A percentile compares a stretch with the other conserved stretches of the same genome.
These are phyloP conservation scores for Rhodotorula sp. DNA, from an alignment of 1,284 basidiomycete genomes.

Conservation along the genomic window DNA sequence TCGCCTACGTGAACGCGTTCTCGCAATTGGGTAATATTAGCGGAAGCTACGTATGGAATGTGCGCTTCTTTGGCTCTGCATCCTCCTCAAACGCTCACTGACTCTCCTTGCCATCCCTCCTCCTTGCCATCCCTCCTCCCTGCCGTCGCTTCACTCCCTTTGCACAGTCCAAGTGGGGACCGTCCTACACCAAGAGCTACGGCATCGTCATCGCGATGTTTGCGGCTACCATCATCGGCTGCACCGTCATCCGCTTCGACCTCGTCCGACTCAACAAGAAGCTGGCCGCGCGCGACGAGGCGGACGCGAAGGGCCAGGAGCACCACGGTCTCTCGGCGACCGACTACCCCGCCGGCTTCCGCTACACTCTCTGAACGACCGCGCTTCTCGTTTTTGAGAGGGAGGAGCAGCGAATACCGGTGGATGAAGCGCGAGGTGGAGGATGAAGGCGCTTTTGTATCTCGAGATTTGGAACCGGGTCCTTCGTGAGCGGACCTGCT, in stretches of 20 bases:
- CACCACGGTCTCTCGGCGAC: neutral
- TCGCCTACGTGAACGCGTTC: constrained; percentile 50
- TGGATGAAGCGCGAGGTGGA: neutral
- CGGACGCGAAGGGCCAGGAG: neutral
- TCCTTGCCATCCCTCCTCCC: no score
- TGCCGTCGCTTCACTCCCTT: no score
- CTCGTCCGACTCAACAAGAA: constrained; percentile 34
- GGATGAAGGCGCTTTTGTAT: neutral
- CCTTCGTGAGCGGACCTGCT: no score
- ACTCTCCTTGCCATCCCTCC: no score
- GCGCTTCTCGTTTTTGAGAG: neutral
- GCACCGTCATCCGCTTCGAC: constrained; percentile 33
- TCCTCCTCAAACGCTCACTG: no score
- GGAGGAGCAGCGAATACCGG: neutral
- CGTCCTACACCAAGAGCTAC: constrained; percentile 29
- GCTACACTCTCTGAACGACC: constrained; percentile 24
- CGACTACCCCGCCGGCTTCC: constrained; percentile 34
- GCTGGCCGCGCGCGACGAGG: constrained; percentile 28
- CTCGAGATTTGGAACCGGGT: no score
- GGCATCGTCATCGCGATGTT: constrained; percentile 26
- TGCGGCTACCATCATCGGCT: constrained; percentile 29
- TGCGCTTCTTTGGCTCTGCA: no score
- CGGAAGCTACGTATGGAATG: constrained; percentile 40
- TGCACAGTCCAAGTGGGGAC: constrained; percentile 32
- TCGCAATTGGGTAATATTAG: constrained; percentile 50